Conservation (phyloP, 164 flowering plant genomes). For the Vitis vinifera region ASM3070453v1 NC_081809.1:840001-840500, state of each 20-base stretch:
- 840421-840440: slow-evolving; percentile 14
- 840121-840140: slow-evolving; percentile 17
- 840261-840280: slow-evolving; percentile 18
- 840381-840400: neutral
- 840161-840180: slow-evolving; percentile 20
- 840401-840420: neutral
- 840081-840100: slow-evolving; percentile 23
- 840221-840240: neutral
- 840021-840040: slow-evolving; percentile 37
- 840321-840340: slow-evolving; percentile 40
- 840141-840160: slow-evolving; percentile 24
- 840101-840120: neutral
- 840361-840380: neutral
- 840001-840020: too few relatives aligned
- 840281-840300: slow-evolving; percentile 27
- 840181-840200: neutral
- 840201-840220: neutral
- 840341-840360: neutral
- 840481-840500: slow-evolving; percentile 11
- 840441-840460: neutral
- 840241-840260: slow-evolving; percentile 33
- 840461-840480: slow-evolving; percentile 3
- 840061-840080: slow-evolving; percentile 54
- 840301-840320: slow-evolving; percentile 6
- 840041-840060: slow-evolving; percentile 63